Conservation (phyloP, 2,329 filamentous ascomycete genomes). For the Colletotrichum sojae region DNA sequence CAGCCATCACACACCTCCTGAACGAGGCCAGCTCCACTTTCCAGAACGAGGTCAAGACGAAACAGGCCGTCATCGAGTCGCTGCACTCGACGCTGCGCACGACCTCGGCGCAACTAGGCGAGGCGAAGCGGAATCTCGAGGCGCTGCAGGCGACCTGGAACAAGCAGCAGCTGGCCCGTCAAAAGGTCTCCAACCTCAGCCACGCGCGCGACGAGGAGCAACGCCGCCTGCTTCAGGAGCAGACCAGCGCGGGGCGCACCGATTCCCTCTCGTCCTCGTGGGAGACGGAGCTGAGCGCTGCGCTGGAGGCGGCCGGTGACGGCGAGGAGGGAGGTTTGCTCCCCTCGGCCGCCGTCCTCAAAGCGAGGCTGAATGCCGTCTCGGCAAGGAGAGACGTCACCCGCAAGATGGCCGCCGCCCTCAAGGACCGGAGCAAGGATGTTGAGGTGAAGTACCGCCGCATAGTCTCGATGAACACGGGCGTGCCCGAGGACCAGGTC, state of each 20-base stretch:
- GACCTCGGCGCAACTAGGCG: slow-evolving; percentile 82
- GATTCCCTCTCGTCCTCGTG: slow-evolving; percentile 65
- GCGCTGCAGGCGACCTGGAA: slow-evolving; percentile 75
- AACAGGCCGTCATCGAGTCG: slow-evolving; percentile 86
- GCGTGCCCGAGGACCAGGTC: slow-evolving; percentile 82
- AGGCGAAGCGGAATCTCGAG: slow-evolving; percentile 82
- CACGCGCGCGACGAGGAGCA: slow-evolving; percentile 81
- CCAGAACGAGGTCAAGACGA: slow-evolving; percentile 83
- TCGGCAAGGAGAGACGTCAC: slow-evolving; percentile 77
- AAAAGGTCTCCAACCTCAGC: slow-evolving; percentile 84
- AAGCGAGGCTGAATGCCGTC: slow-evolving; percentile 79
- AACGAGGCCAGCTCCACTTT: slow-evolving; percentile 85
- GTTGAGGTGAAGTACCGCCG: slow-evolving; percentile 90
- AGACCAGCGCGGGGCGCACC: slow-evolving; percentile 54
- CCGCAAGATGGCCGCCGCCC: slow-evolving; percentile 74
- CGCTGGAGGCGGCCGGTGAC: slow-evolving; percentile 54
- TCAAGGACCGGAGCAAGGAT: slow-evolving; percentile 86
- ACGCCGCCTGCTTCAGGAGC: slow-evolving; percentile 59
- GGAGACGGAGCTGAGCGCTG: slow-evolving; percentile 67
- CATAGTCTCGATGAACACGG: slow-evolving; percentile 89
- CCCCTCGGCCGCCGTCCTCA: slow-evolving; percentile 73
- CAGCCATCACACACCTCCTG: slow-evolving; percentile 87
- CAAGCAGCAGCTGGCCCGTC: slow-evolving; percentile 75
- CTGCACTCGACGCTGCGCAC: slow-evolving; percentile 86
- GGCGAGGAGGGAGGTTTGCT: slow-evolving; percentile 61